Evolutionary conservation across 2,329 filamentous ascomycete genomes (phyloP), one percentile per base, ranked within the genome.

Genomic region (Ophiostoma ulmi): DNA sequence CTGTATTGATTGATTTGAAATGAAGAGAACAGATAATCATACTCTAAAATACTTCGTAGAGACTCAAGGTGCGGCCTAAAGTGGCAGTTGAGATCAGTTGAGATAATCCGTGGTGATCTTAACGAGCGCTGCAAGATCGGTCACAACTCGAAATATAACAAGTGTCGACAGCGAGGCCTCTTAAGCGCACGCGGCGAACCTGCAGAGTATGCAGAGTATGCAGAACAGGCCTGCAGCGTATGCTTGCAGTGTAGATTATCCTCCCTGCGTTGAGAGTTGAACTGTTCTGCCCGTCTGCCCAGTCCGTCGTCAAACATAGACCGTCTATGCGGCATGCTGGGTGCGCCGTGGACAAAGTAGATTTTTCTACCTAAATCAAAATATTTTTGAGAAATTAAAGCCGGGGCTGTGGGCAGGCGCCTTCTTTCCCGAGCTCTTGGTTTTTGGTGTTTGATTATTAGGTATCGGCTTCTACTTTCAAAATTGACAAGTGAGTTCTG

Each of bases 121-220:
- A 26, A 63, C 58, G 58, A 63, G 58, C 22, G 26, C 26, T 63
- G 26, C 26, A 55, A 55, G 58, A 63, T 63, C 58, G 58, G 26
- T 63, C 58, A 63, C 58, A 63, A 63, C 13, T 63, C 26, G 58
- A 63, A 63, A 63, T 63, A 35, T 31, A 63, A 26, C 22, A 63
- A 63, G 13, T 63, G 58, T 63, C 26, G 26, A 63, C 58, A 35
- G 44, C 44, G 58, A 63, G 58, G 58, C 26, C 26, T 63, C 58
- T 63, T 63, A 36, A 63, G 58, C 52, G 52, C 52, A 58, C 52
- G 52, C n/a, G 52, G 52, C 26, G 58, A 31, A 14, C 58, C 6
- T 20, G 31, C 31, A 48, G 38, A 48, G 44, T 20, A 48, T 48
- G 41, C 41, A 48, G 41, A 48, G 36, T 38, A 39, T 39, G 38